These are phyloP conservation scores for Boeremia lycopersici DNA, from an alignment of 2,329 filamentous ascomycete species.

Conservation along the genomic window DNA sequence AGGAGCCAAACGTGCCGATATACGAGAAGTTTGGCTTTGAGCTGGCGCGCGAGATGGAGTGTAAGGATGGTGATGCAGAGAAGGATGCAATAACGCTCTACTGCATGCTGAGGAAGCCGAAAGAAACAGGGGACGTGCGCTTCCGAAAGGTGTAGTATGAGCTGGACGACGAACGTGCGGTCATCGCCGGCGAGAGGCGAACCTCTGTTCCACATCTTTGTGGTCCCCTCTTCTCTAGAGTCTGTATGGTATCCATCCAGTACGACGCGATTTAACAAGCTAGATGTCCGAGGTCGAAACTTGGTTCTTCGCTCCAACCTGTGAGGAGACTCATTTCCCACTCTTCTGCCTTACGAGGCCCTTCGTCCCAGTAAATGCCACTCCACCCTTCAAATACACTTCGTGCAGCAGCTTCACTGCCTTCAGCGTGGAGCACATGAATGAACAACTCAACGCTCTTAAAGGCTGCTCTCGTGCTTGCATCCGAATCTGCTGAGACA, in stretches of 20 bases:
- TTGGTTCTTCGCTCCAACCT: not conserved
- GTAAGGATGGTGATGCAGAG: conserved; percentile 65
- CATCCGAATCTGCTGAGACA: conserved; percentile 20
- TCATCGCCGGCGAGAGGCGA: no score
- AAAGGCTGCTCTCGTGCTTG: conserved; percentile 22
- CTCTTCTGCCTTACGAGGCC: conserved; percentile 23
- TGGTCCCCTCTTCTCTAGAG: not conserved
- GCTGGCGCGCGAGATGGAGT: conserved; percentile 68
- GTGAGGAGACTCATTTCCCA: conserved; percentile 24
- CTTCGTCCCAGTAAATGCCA: conserved; percentile 36
- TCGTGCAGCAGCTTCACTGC: conserved; percentile 31
- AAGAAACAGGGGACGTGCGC: conserved; percentile 1
- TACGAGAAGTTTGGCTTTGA: conserved; percentile 73
- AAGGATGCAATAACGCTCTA: conserved; percentile 50
- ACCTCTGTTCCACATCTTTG: no score
- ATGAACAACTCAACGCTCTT: conserved; percentile 30
- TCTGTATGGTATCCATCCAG: not conserved
- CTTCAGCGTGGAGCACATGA: conserved; percentile 13
- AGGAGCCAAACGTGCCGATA: conserved; percentile 71
- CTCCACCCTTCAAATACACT: conserved; percentile 37
- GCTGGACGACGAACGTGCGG: not conserved
- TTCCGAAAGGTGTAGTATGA: conserved; percentile 7
- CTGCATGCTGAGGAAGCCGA: conserved; percentile 52
- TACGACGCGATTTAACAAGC: not conserved
- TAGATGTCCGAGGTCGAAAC: not conserved